These are phyloP conservation scores for Tolypocladium tundrense DNA, from an alignment of 2,329 filamentous ascomycete species.

Conservation along the genomic window DNA sequence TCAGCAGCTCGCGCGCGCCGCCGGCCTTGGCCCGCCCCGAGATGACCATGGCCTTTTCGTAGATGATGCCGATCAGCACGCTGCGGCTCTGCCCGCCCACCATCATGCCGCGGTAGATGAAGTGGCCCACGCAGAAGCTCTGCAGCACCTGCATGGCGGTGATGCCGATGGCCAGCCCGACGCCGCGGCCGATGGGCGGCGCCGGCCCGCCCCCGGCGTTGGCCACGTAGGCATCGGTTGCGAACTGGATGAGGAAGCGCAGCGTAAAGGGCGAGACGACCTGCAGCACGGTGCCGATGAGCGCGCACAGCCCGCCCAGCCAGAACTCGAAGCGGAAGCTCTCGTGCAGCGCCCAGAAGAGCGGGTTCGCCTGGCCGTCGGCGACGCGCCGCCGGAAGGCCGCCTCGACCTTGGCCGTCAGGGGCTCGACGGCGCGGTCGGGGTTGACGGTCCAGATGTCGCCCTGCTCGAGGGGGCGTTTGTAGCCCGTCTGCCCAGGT, in stretches of 20 bases:
- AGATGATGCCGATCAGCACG: slow-evolving; percentile 76
- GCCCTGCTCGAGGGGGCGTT: slow-evolving; percentile 68
- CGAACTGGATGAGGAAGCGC: slow-evolving; percentile 78
- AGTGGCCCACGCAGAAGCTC: slow-evolving; percentile 76
- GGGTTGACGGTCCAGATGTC: slow-evolving; percentile 90
- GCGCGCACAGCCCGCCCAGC: slow-evolving; percentile 68
- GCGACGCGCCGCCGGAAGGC: slow-evolving; percentile 61
- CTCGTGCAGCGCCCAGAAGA: slow-evolving; percentile 76
- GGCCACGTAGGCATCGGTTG: slow-evolving; percentile 67
- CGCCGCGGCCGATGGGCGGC: slow-evolving; percentile 62
- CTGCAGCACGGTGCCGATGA: slow-evolving; percentile 64
- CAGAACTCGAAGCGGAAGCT: slow-evolving; percentile 79
- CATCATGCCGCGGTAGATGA: slow-evolving; percentile 87
- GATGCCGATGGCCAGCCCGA: slow-evolving; percentile 78
- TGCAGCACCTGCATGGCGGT: slow-evolving; percentile 77
- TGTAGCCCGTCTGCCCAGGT: slow-evolving; percentile 60
- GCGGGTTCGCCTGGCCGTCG: slow-evolving; percentile 59
- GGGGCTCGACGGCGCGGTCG: slow-evolving; percentile 57
- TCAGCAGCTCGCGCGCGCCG: slow-evolving; percentile 33
- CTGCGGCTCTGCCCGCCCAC: slow-evolving; percentile 76
- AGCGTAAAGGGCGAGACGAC: slow-evolving; percentile 78
- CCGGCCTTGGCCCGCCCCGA: slow-evolving; percentile 84
- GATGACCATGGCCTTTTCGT: slow-evolving; percentile 84
- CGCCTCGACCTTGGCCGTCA: slow-evolving; percentile 55
- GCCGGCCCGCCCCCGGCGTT: slow-evolving; percentile 34